Evolutionary conservation across 2,329 filamentous ascomycete species (phyloP), one percentile per base, ranked within the genome.

Genomic region (Pseudopyricularia cyperi): DNA sequence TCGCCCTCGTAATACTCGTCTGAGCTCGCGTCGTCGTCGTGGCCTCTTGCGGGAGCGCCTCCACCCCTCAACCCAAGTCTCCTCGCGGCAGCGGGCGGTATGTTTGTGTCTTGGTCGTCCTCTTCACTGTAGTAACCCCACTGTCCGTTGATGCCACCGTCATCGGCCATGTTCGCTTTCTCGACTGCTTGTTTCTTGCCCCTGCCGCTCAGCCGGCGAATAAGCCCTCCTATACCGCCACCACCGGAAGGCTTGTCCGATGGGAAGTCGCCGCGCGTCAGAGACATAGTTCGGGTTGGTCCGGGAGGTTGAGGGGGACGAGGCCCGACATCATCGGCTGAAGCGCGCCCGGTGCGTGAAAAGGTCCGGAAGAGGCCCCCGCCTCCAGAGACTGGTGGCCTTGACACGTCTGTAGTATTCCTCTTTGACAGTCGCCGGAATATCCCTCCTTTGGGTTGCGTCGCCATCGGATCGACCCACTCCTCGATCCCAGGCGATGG

Each of bases 401-500:
- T 68, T 7, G 72, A 67, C 56, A 53, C 66, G 63, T 76, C 71
- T 1, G 67, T 66, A 1, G 64, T 67, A 17, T 56, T 55, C 7
- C 51, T 66, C 49, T 70, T 68, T 1, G 73, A 74, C 12, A 75
- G 61, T 19, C 74, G 68, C 26, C 73, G 65, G 32, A 77, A 61
- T 3, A 77, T 57, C n/a, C 71, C 66, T 55, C 61, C 57, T 17
- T 65, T 70, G 3, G 69, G 66, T 19, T 33, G 19, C 30, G 32
- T 26, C 11, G 9, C 32, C 2, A 37, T 7, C 19, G 48, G 33
- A 32, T 50, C 35, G 14, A 30, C 48, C 50, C 63, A 66, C 32
- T 69, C 56, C 37, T 74, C 72, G 8, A 64, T 67, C 28, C 72
- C 76, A 3, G 87, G 88, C 1, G 85, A 82, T 3, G 77, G 74